Evolutionary conservation across 164 flowering plant genomes (phyloP).

Genomic region (Vitis rotundifolia): DNA sequence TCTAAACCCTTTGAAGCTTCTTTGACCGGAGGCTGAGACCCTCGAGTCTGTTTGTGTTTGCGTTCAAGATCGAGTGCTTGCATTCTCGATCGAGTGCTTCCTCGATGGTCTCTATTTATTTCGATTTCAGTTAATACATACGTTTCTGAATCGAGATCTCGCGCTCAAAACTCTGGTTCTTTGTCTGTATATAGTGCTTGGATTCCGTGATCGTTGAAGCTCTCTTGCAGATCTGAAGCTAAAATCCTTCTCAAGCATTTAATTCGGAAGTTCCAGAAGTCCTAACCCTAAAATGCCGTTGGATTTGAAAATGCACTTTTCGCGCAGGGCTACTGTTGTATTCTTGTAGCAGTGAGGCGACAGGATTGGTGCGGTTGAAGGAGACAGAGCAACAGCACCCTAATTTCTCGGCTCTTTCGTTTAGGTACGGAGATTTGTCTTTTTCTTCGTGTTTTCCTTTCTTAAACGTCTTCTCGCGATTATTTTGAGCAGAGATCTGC

Average conservation of each 20-base stretch:
- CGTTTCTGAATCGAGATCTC: too few relatives aligned
- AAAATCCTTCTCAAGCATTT: not conserved
- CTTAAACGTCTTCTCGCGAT: not conserved
- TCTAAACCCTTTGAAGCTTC: too few relatives aligned
- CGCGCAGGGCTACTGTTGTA: not conserved
- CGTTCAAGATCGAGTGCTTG: too few relatives aligned
- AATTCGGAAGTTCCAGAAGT: not conserved
- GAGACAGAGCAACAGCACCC: not conserved
- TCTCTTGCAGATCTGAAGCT: slow-evolving; percentile 1
- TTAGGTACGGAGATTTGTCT: not conserved
- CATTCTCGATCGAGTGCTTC: too few relatives aligned
- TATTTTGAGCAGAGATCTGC: not conserved
- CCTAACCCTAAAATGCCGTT: not conserved
- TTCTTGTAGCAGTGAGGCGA: not conserved
- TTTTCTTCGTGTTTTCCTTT: not conserved
- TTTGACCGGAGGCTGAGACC: too few relatives aligned
- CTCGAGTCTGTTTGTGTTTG: too few relatives aligned
- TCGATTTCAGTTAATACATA: too few relatives aligned
- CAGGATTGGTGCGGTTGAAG: not conserved
- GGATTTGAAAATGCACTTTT: not conserved
- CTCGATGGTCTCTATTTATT: too few relatives aligned
- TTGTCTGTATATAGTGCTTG: not conserved
- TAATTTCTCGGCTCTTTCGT: not conserved
- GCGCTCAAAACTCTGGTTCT: not conserved
- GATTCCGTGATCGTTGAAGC: not conserved